These are phyloP conservation scores for Colletotrichum simmondsii DNA, from an alignment of 2,329 filamentous ascomycete species.

Conservation along the genomic window DNA sequence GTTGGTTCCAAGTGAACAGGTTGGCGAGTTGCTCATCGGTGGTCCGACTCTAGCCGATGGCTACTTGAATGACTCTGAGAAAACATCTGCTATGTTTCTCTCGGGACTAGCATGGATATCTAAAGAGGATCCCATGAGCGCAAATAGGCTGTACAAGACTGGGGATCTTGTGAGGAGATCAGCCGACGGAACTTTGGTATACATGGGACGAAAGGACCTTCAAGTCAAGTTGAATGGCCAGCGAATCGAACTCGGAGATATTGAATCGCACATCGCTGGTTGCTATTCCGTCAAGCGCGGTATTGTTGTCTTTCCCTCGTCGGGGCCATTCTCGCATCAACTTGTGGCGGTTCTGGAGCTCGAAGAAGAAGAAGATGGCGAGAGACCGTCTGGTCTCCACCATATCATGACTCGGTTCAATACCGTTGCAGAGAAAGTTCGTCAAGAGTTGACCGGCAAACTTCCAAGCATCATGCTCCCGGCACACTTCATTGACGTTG, in stretches of 20 bases:
- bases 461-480: conserved; percentile 17
- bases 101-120: conserved; percentile 49
- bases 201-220: conserved; percentile 36
- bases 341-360: conserved; percentile 17
- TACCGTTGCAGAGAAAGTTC: not conserved
- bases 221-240: conserved; percentile 40
- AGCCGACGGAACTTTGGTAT: conserved; percentile 30
- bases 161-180: conserved; percentile 51
- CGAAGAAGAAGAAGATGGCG: not conserved
- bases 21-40: conserved; percentile 51
- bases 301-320: conserved; percentile 11
- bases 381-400: not conserved
- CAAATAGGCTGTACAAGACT: conserved; percentile 51
- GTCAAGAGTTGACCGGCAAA: not conserved
- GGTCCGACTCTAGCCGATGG: conserved; percentile 58
- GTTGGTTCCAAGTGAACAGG: conserved; percentile 43
- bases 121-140: conserved; percentile 29
- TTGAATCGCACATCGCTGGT: conserved; percentile 28
- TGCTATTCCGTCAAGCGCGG: not conserved
- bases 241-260: conserved; percentile 38
- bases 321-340: not conserved
- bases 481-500: conserved; percentile 2
- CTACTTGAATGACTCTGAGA: conserved; percentile 58
- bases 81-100: conserved; percentile 58
- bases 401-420: not conserved